phyloP scores from a whole-genome alignment of 441 rosid species.

The Pelargonium citronellum region DNA sequence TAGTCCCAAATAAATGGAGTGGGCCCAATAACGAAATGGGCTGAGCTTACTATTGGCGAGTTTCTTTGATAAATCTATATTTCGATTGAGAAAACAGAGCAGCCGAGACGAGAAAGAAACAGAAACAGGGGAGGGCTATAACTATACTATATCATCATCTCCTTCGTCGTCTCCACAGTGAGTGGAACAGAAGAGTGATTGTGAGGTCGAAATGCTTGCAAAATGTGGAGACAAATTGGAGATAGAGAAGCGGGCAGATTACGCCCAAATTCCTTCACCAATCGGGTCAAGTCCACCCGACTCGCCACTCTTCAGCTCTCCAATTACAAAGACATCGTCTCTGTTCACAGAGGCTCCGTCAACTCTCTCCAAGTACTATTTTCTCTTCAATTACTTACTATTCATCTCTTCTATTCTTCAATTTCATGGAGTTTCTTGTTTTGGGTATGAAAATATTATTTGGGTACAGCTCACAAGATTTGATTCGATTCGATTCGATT shows the following conservation, averaged over 20 bases:
- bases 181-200: slow-evolving; percentile 10
- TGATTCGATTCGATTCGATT: not conserved
- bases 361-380: slow-evolving; percentile 73
- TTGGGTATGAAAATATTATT: not conserved
- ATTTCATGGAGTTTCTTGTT: not conserved
- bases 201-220: slow-evolving; percentile 62
- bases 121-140: too few species aligned
- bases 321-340: slow-evolving; percentile 67
- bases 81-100: too few species aligned
- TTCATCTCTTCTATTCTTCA: not conserved
- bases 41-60: too few species aligned
- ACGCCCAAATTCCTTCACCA: slow-evolving; percentile 53
- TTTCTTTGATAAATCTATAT: too few species aligned
- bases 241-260: slow-evolving; percentile 74
- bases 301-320: slow-evolving; percentile 60
- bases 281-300: slow-evolving; percentile 52
- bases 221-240: slow-evolving; percentile 81
- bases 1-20: too few species aligned
- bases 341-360: slow-evolving; percentile 77
- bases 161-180: too few species aligned
- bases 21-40: too few species aligned
- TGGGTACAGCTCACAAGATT: not conserved
- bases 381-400: not conserved
- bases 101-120: too few species aligned
- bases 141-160: too few species aligned